These are phyloP conservation scores for Nigrograna mackinnonii DNA, from an alignment of 2,329 filamentous ascomycete species.

Conservation along the genomic window DNA sequence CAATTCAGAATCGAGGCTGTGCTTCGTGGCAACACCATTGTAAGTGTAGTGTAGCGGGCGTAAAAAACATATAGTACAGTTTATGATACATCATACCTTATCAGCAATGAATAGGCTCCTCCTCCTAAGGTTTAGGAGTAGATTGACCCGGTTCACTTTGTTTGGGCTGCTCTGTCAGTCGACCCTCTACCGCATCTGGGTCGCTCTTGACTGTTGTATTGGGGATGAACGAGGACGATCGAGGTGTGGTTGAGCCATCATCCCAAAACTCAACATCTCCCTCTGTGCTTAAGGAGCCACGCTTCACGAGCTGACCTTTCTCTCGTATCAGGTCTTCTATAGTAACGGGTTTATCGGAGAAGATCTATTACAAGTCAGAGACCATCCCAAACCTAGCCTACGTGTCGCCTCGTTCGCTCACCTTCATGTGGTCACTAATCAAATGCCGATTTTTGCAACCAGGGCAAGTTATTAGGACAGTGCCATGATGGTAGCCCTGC, in stretches of 20 bases:
- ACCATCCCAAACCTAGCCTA: neutral
- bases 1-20: too few species aligned
- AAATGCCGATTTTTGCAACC: constrained; percentile 84
- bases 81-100: too few species aligned
- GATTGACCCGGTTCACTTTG: neutral
- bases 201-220: constrained; percentile 26
- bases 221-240: constrained; percentile 37
- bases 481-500: constrained; percentile 92
- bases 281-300: constrained; percentile 71
- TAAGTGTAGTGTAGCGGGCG: too few species aligned
- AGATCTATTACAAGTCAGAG: constrained; percentile 55
- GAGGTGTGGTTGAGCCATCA: constrained; percentile 58
- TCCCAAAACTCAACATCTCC: constrained; percentile 95
- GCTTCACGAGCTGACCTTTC: constrained; percentile 74
- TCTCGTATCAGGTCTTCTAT: constrained; percentile 78
- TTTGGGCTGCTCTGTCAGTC: constrained; percentile 7
- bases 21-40: too few species aligned
- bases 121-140: neutral
- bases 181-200: constrained; percentile 6
- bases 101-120: too few species aligned
- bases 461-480: constrained; percentile 86
- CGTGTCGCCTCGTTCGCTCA: constrained; percentile 40
- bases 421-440: constrained; percentile 85
- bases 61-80: too few species aligned
- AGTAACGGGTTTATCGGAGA: constrained; percentile 70